Conservation (phyloP, 306 rosid genomes). For the Heteromeles arbutifolia region DNA sequence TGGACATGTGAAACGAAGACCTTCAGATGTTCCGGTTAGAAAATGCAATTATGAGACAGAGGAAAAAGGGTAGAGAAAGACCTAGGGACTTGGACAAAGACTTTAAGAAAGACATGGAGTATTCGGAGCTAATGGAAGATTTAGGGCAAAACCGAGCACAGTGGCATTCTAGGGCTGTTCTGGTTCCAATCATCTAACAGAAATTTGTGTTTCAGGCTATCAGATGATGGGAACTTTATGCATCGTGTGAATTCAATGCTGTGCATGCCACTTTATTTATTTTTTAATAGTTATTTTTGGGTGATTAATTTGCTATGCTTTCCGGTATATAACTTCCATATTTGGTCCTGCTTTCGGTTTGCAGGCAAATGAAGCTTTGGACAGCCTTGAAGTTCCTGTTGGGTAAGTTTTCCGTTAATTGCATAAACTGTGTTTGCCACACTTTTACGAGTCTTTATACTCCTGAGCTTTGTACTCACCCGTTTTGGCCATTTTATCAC, state of each 20-base stretch:
- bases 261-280: background rate
- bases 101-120: too few relatives aligned
- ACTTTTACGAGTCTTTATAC: background rate
- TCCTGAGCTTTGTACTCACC: background rate
- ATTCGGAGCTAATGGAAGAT: too few relatives aligned
- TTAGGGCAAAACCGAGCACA: too few relatives aligned
- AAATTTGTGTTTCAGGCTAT: background rate
- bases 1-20: too few relatives aligned
- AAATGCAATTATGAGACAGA: too few relatives aligned
- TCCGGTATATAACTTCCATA: background rate
- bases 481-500: background rate
- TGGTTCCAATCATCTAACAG: background rate
- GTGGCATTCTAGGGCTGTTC: background rate
- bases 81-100: too few relatives aligned
- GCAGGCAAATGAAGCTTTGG: conserved; percentile 68
- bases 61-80: too few relatives aligned
- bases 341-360: conserved; percentile 8
- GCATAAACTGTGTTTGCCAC: background rate
- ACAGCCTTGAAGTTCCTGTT: conserved; percentile 81
- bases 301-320: background rate
- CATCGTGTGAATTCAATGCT: background rate
- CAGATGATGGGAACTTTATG: background rate
- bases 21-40: too few relatives aligned
- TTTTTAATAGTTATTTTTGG: background rate
- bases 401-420: conserved; percentile 41